Conservation (phyloP, 2,329 filamentous ascomycete genomes). For the Exophiala viscosa region DNA sequence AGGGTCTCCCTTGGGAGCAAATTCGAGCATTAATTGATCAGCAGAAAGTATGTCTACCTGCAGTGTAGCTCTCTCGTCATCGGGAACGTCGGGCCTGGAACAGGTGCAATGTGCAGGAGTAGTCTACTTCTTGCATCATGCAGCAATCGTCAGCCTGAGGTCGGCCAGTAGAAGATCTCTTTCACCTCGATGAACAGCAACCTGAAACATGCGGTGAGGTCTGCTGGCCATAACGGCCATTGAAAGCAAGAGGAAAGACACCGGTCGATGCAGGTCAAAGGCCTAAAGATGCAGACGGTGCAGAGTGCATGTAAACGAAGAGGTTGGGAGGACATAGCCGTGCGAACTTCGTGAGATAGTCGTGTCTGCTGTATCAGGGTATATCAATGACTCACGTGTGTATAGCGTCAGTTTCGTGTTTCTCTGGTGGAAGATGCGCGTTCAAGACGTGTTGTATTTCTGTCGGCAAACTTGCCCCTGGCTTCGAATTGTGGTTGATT, state of each 20-base stretch:
- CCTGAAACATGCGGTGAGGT: constrained; percentile 21
- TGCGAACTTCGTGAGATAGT: constrained; percentile 17
- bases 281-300: constrained; percentile 8
- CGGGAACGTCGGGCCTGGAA: too few species aligned
- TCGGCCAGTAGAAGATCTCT: constrained; percentile 19
- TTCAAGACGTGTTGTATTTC: constrained; percentile 4
- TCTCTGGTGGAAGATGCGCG: constrained; percentile 1
- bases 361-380: background rate
- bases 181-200: constrained; percentile 9
- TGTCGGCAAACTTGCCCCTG: background rate
- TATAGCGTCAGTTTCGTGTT: constrained; percentile 12
- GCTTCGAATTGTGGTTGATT: background rate
- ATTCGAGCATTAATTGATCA: constrained; percentile 9
- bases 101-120: too few species aligned
- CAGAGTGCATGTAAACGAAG: constrained; percentile 22
- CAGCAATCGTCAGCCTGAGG: constrained; percentile 9
- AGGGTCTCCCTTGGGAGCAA: background rate
- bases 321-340: constrained; percentile 20
- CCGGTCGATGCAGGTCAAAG: constrained; percentile 4
- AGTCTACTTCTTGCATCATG: constrained; percentile 10
- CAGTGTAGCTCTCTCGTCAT: background rate
- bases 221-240: constrained; percentile 8
- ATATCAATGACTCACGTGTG: constrained; percentile 15
- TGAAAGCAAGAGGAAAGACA: background rate
- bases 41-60: constrained; percentile 11